Evolutionary conservation across 1,139 yeast genomes (phyloP).

Genomic region (Keqinozyma sinolaborantium): DNA sequence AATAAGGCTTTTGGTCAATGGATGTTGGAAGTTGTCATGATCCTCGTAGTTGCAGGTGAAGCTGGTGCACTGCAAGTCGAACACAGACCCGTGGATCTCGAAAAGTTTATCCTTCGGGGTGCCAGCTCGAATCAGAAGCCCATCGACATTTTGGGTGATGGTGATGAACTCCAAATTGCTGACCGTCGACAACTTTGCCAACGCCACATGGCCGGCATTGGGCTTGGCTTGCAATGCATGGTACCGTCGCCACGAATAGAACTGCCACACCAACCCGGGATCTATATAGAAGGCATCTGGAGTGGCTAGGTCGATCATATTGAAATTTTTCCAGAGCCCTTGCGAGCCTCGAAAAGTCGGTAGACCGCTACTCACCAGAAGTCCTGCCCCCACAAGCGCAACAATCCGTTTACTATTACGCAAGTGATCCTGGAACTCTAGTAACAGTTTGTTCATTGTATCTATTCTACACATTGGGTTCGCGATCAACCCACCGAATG

Average conservation of each 20-base stretch:
- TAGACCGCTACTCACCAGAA: conserved; percentile 74
- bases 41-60: conserved; percentile 66
- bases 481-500: background rate
- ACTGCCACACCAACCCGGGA: conserved; percentile 89
- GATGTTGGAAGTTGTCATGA: conserved; percentile 49
- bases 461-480: conserved; percentile 1
- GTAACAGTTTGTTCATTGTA: conserved; percentile 11
- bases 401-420: conserved; percentile 52
- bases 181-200: conserved; percentile 46
- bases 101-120: conserved; percentile 49
- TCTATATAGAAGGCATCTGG: conserved; percentile 84
- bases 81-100: conserved; percentile 78
- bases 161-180: conserved; percentile 44
- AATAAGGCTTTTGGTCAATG: conserved; percentile 58
- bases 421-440: conserved; percentile 58
- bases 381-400: conserved; percentile 83
- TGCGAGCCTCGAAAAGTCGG: conserved; percentile 71
- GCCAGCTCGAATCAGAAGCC: conserved; percentile 62
- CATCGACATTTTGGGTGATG: conserved; percentile 82
- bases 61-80: conserved; percentile 69
- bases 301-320: conserved; percentile 81
- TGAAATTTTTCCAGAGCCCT: conserved; percentile 76
- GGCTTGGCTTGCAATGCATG: conserved; percentile 67
- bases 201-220: conserved; percentile 67
- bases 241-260: conserved; percentile 67